Conservation (phyloP, 108 stramenopile genomes). For the Pseudonitzschia multiseries region DNA sequence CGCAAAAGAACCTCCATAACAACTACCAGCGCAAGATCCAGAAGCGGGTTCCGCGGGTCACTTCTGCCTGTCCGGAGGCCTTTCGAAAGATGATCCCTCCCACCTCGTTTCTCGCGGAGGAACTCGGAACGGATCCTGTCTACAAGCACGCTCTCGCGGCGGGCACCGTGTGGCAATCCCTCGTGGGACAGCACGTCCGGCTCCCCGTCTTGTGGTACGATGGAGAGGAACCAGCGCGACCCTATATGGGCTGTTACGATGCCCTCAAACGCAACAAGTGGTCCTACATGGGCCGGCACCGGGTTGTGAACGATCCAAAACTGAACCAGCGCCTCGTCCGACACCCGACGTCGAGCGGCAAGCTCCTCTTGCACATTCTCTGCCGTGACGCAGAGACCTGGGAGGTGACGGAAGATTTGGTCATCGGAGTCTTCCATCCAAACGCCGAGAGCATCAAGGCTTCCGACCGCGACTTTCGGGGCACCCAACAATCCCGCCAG, state of each 20-base stretch:
- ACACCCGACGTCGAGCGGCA: constrained; percentile 56
- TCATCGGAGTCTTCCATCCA: constrained; percentile 77
- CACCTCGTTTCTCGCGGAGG: background rate
- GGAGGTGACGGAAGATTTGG: constrained; percentile 57
- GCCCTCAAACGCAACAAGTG: constrained; percentile 38
- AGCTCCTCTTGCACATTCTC: constrained; percentile 66
- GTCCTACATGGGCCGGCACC: constrained; percentile 68
- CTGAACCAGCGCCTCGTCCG: constrained; percentile 50
- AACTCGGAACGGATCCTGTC: constrained; percentile 31
- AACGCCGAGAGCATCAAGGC: constrained; percentile 65
- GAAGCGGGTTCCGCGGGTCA: background rate
- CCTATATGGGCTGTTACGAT: constrained; percentile 35
- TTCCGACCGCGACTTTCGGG: background rate
- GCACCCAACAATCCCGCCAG: constrained; percentile 14
- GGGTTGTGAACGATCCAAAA: constrained; percentile 49
- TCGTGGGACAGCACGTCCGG: constrained; percentile 76
- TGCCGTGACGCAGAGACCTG: constrained; percentile 51
- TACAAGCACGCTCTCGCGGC: constrained; percentile 61
- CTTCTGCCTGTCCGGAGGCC: background rate
- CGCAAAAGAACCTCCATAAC: background rate
- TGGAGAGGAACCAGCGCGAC: constrained; percentile 37
- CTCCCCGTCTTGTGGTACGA: constrained; percentile 72
- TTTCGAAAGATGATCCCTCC: constrained; percentile 1
- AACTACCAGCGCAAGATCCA: background rate
- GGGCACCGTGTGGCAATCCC: constrained; percentile 72